These are phyloP conservation scores for Coemansia sp. DNA, from an alignment of 192 early-diverging fungal genomes.

Conservation along the genomic window DNA sequence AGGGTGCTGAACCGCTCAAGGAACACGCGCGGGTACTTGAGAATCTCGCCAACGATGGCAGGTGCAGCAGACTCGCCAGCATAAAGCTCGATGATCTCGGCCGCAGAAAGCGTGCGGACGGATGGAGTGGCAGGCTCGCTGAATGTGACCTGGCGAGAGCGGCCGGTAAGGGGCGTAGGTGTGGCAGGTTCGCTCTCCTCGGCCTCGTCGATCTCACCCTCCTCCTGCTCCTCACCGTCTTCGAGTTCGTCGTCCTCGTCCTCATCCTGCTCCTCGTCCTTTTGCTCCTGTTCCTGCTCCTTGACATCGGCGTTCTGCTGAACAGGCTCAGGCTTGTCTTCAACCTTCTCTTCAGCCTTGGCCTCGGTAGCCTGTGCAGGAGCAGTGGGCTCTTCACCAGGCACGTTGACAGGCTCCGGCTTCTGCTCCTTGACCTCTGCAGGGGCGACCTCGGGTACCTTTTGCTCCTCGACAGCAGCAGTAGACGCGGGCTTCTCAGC, in stretches of 20 bases:
- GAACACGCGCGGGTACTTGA: slow-evolving; percentile 72
- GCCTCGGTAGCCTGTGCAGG: background rate
- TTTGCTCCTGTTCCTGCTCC: slow-evolving; percentile 18
- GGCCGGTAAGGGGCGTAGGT: slow-evolving; percentile 33
- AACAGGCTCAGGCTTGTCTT: no score
- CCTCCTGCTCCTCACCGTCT: slow-evolving; percentile 36
- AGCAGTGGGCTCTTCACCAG: background rate
- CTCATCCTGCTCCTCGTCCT: slow-evolving; percentile 20
- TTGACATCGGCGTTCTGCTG: no score
- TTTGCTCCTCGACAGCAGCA: background rate
- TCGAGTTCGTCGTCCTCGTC: slow-evolving; percentile 16
- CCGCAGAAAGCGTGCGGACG: slow-evolving; percentile 37
- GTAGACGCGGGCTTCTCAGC: background rate
- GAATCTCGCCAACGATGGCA: slow-evolving; percentile 60
- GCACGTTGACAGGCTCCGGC: background rate
- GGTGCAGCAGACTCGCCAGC: slow-evolving; percentile 54
- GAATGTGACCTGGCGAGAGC: slow-evolving; percentile 45
- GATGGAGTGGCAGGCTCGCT: slow-evolving; percentile 50
- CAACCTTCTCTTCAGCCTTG: no score
- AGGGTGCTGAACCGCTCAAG: slow-evolving; percentile 73
- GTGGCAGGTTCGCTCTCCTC: slow-evolving; percentile 3
- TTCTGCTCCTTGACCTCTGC: background rate
- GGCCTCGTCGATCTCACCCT: slow-evolving; percentile 13
- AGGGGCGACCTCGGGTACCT: background rate
- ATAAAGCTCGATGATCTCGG: slow-evolving; percentile 51